phyloP scores from a whole-genome alignment of 805 yeast species.

The Saturnispora sanitii region DNA sequence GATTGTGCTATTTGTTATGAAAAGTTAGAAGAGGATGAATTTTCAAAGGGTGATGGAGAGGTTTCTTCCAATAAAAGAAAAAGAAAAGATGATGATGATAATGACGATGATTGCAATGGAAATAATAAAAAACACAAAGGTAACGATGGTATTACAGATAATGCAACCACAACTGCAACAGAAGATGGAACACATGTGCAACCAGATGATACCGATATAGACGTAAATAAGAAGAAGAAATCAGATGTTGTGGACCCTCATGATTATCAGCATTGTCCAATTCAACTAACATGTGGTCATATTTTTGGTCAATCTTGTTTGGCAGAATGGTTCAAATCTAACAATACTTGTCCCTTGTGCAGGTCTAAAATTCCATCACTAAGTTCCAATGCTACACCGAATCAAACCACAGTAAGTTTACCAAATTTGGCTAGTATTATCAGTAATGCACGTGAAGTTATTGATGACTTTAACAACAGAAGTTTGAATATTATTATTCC shows the following conservation, averaged over 20 bases:
- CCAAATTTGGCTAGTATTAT: constrained; percentile 30
- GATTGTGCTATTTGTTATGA: constrained; percentile 63
- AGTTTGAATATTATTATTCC: constrained; percentile 14
- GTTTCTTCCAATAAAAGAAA: constrained; percentile 10
- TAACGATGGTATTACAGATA: not conserved
- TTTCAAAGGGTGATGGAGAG: constrained; percentile 1
- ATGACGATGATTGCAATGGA: constrained; percentile 1
- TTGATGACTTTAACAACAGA: constrained; percentile 25
- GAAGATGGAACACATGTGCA: constrained; percentile 11
- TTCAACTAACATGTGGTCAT: constrained; percentile 78
- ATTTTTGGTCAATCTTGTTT: constrained; percentile 81
- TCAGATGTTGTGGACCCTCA: constrained; percentile 7
- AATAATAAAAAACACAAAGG: constrained; percentile 1
- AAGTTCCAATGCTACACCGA: constrained; percentile 14
- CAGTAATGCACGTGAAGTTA: constrained; percentile 23
- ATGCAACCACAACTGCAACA: constrained; percentile 13
- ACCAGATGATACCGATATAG: not conserved
- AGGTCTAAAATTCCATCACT: constrained; percentile 41
- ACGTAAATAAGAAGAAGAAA: constrained; percentile 12
- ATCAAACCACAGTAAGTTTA: constrained; percentile 25
- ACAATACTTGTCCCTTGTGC: constrained; percentile 81
- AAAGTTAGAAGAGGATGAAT: constrained; percentile 23
- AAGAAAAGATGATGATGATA: constrained; percentile 8
- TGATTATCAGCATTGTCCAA: constrained; percentile 48
- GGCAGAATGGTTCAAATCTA: constrained; percentile 68